phyloP scores from a whole-genome alignment of 495 filamentous ascomycete genomes.

The Amphirosellinia nigrospora region DNA sequence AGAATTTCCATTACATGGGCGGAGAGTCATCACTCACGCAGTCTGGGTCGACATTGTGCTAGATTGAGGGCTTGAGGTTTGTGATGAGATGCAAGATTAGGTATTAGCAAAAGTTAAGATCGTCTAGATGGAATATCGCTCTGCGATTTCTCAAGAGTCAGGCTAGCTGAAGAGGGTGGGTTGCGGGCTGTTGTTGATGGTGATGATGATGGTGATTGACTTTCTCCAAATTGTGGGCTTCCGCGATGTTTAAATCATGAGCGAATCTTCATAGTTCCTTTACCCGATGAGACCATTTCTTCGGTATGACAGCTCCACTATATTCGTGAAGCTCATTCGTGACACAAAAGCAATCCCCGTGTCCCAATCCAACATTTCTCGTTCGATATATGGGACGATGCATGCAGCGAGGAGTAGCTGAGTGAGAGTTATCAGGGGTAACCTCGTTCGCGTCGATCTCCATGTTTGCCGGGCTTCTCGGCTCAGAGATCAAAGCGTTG shows the following conservation, averaged over 20 bases:
- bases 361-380: constrained; percentile 33
- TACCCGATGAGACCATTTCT: background rate
- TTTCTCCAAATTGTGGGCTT: constrained; percentile 17
- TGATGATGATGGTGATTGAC: constrained; percentile 29
- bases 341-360: constrained; percentile 32
- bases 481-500: constrained; percentile 40
- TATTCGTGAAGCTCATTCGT: constrained; percentile 25
- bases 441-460: constrained; percentile 24
- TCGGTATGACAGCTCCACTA: background rate
- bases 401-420: constrained; percentile 32
- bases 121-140: constrained; percentile 9
- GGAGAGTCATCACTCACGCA: constrained; percentile 31
- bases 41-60: constrained; percentile 37
- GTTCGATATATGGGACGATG: constrained; percentile 42
- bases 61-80: background rate
- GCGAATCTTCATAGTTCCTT: background rate
- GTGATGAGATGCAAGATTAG: constrained; percentile 12
- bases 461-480: constrained; percentile 19
- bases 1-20: background rate
- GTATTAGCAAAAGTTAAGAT: background rate
- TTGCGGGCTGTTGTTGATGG: constrained; percentile 25
- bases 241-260: constrained; percentile 28
- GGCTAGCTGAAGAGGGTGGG: constrained; percentile 35
- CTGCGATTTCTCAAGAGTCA: constrained; percentile 28
- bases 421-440: constrained; percentile 21